phyloP scores from a whole-genome alignment of 176 grass and related monocot genomes.

The Cocos nucifera region DNA sequence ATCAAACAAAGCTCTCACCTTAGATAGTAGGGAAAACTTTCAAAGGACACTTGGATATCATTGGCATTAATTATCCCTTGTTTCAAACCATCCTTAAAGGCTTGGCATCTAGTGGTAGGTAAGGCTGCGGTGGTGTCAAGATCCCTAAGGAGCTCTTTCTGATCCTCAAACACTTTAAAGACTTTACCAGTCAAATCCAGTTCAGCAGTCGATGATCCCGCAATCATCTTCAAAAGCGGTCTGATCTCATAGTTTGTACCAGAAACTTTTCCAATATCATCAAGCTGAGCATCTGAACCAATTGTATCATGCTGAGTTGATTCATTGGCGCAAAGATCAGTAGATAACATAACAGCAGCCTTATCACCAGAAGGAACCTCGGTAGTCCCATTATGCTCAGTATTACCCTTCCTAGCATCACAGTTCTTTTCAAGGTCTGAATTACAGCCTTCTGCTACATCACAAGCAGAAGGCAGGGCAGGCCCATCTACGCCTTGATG shows the following conservation, averaged over 20 bases:
- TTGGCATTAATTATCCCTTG: conserved; percentile 70
- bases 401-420: conserved; percentile 44
- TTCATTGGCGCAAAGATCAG: conserved; percentile 43
- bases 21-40: conserved; percentile 94
- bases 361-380: conserved; percentile 52
- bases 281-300: conserved; percentile 43
- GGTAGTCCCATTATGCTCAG: conserved; percentile 48
- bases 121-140: conserved; percentile 37
- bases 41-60: conserved; percentile 81
- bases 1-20: conserved; percentile 39
- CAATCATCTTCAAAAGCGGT: conserved; percentile 61
- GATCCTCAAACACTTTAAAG: conserved; percentile 82
- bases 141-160: conserved; percentile 60
- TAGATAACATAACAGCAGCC: conserved; percentile 31
- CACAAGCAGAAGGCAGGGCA: conserved; percentile 35
- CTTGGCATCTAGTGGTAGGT: conserved; percentile 65
- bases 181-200: conserved; percentile 76
- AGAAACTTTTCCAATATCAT: conserved; percentile 52
- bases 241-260: conserved; percentile 59
- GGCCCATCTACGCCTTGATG: conserved; percentile 30
- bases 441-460: conserved; percentile 45
- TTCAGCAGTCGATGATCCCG: conserved; percentile 54
- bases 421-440: conserved; percentile 50
- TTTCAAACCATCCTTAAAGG: conserved; percentile 85
- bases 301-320: conserved; percentile 36